phyloP scores from a whole-genome alignment of 2,329 filamentous ascomycete genomes.

The Delphinella strobiligena region DNA sequence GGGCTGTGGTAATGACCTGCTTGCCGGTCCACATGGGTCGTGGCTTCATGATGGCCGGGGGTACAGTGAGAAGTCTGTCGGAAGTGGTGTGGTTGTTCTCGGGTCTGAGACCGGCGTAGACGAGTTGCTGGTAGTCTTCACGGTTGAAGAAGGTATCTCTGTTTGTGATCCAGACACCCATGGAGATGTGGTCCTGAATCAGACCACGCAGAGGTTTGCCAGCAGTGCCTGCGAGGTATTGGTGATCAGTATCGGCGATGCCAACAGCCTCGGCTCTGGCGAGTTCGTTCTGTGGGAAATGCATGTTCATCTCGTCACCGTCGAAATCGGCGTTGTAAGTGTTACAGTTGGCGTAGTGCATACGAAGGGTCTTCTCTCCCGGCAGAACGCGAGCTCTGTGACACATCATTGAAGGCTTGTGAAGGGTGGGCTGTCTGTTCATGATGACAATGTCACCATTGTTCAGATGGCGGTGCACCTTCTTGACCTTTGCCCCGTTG shows the following conservation, averaged over 20 bases:
- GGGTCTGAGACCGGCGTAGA: slow-evolving; percentile 80
- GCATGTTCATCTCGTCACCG: slow-evolving; percentile 99
- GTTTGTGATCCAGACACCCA: slow-evolving; percentile 81
- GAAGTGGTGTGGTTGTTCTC: slow-evolving; percentile 80
- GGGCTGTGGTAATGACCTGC: slow-evolving; percentile 81
- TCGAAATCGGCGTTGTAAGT: slow-evolving; percentile 99
- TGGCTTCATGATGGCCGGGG: slow-evolving; percentile 74
- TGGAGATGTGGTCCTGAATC: slow-evolving; percentile 96
- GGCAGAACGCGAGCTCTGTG: slow-evolving; percentile 85
- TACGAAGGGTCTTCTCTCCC: slow-evolving; percentile 92
- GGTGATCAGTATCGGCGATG: slow-evolving; percentile 91
- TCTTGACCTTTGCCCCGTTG: slow-evolving; percentile 76
- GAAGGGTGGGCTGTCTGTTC: slow-evolving; percentile 95
- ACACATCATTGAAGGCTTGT: slow-evolving; percentile 99
- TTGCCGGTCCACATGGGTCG: slow-evolving; percentile 85
- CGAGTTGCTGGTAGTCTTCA: slow-evolving; percentile 82
- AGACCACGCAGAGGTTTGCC: slow-evolving; percentile 89
- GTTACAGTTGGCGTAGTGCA: slow-evolving; percentile 99
- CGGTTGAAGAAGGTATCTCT: slow-evolving; percentile 83
- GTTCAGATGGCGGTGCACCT: slow-evolving; percentile 88
- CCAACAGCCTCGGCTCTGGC: slow-evolving; percentile 85
- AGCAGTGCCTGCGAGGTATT: slow-evolving; percentile 87
- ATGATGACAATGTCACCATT: slow-evolving; percentile 96
- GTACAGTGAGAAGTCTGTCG: slow-evolving; percentile 68
- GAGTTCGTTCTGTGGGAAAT: slow-evolving; percentile 95